Evolutionary conservation across 306 rosid species (phyloP), one percentile per base, ranked within the genome.

Genomic region (Crataegus laevigata): DNA sequence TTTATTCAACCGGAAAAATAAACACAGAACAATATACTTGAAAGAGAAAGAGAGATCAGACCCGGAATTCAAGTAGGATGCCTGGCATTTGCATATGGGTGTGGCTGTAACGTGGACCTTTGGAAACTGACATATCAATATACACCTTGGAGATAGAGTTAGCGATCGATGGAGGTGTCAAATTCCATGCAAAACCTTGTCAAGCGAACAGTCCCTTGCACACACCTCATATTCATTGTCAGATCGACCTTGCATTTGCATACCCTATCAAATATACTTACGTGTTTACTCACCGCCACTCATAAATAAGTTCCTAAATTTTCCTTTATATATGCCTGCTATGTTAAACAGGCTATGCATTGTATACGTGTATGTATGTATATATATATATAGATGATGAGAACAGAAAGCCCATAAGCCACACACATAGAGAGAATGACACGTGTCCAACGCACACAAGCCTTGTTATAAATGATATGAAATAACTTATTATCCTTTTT

Each of bases 131-230:
- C 54, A 15, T 18, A 5, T 47, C 52, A 5, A 45, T 15, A 3
- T 15, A 43, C 51, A 43, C 12, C 15, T 4, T n/a, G 6, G 12
- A 24, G 62, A 5, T 26, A 8, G 60, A 22, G 22, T 10, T 11
- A 15, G 3, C 3, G 32, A 24, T 14, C 19, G 34, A 3, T 47
- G 28, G 22, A 45, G 77, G 75, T 73, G 82, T 69, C 52, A 68
- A 54, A 42, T 77, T 74, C 84, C 84, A 69, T 80, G 78, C 84
- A 73, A 75, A 73, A 24, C 28, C 76, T 71, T 72, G 73, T 60
- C 79, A 72, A 79, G 73, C 78, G 78, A 73, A 29, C 34, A 74
- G 82, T 84, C 78, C 77, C 78, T 73, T 63, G 76, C 64, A 69
- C 19, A 74, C 45, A 73, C 80, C 84, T 80, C 54, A 21, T 26